Evolutionary conservation across 345 rosid genomes (phyloP).

Genomic region (Reutealis trisperma): DNA sequence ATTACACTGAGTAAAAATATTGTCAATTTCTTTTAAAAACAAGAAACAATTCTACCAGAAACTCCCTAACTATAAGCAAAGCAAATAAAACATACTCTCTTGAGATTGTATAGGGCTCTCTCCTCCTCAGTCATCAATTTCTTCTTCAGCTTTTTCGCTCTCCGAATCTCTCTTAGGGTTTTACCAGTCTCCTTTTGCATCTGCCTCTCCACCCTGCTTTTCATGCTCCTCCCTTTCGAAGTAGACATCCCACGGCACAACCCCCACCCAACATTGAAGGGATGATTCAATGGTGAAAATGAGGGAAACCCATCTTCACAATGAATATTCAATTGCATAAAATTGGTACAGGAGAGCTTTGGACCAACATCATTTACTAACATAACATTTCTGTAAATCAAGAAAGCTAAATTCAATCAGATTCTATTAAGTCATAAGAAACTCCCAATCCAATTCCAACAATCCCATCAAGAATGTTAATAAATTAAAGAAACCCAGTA

Average conservation of each 20-base stretch:
- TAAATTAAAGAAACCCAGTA: neutral
- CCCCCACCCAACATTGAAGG: constrained; percentile 40
- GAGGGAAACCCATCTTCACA: constrained; percentile 25
- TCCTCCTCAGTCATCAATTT: constrained; percentile 98
- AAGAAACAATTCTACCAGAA: neutral
- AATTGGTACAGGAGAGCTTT: constrained; percentile 14
- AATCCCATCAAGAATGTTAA: neutral
- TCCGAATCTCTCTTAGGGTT: constrained; percentile 80
- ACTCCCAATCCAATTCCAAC: neutral
- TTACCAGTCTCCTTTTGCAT: constrained; percentile 92
- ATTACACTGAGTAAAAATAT: neutral
- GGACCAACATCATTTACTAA: constrained; percentile 30
- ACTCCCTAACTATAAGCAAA: neutral
- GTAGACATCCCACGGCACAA: constrained; percentile 74
- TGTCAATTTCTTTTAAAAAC: neutral
- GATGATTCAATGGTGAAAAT: constrained; percentile 15
- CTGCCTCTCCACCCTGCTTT: constrained; percentile 89
- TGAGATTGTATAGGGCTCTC: constrained; percentile 88
- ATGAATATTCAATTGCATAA: constrained; percentile 15
- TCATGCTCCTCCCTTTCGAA: constrained; percentile 82
- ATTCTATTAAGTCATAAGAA: neutral
- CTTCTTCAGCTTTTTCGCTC: constrained; percentile 86
- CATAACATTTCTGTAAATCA: constrained; percentile 37
- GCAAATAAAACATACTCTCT: constrained; percentile 53
- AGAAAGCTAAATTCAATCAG: neutral